Evolutionary conservation across 768 basidiomycete species (phyloP).

Genomic region (Crepidotus variabilis): DNA sequence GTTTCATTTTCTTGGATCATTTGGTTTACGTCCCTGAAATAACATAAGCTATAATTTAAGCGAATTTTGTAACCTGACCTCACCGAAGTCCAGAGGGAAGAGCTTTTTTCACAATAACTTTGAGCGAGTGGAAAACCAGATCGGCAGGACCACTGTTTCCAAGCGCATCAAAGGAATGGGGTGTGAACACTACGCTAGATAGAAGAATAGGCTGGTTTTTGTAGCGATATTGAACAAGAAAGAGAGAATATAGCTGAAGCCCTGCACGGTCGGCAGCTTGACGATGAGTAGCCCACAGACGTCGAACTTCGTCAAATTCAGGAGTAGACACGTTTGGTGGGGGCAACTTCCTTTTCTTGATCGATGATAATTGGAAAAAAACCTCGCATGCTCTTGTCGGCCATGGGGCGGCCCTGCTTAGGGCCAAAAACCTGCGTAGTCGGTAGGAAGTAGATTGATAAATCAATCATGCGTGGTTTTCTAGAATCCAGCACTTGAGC

Average conservation of each 20-base stretch:
- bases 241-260: not conserved
- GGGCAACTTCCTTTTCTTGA: not conserved
- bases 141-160: not conserved
- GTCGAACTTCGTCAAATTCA: not conserved
- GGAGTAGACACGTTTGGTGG: not conserved
- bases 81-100: too few relatives aligned
- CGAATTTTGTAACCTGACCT: too few relatives aligned
- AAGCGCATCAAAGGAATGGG: not conserved
- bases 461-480: too few relatives aligned
- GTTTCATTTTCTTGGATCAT: too few relatives aligned
- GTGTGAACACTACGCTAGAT: not conserved
- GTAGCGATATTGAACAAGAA: not conserved
- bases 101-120: too few relatives aligned
- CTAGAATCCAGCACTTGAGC: too few relatives aligned
- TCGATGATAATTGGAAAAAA: not conserved
- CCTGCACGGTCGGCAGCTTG: not conserved
- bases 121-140: too few relatives aligned
- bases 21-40: too few relatives aligned
- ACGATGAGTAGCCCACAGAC: not conserved
- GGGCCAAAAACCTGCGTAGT: too few relatives aligned
- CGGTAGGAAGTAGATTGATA: too few relatives aligned
- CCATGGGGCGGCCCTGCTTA: too few relatives aligned
- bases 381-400: not conserved
- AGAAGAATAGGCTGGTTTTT: not conserved
- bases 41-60: too few relatives aligned